phyloP scores from a whole-genome alignment of 352 stramenopile genomes.

The Phytophthora ohioensis region DNA sequence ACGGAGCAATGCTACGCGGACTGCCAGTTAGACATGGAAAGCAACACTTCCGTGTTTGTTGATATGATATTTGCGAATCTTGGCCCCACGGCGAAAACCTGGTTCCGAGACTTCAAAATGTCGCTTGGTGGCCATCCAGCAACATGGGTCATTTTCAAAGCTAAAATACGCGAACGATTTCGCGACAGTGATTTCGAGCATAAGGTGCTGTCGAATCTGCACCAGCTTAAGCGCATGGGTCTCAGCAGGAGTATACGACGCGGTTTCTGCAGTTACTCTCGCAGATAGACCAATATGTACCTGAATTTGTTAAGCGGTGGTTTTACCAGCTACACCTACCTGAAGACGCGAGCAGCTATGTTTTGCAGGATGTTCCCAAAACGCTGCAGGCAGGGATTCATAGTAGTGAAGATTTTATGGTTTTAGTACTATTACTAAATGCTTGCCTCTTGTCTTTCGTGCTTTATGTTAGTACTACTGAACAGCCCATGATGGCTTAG shows the following conservation, averaged over 20 bases:
- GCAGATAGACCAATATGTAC: constrained; percentile 7
- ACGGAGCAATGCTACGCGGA: not conserved
- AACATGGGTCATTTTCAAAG: constrained; percentile 9
- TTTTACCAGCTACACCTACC: not conserved
- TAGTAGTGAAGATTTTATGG: no score
- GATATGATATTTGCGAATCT: constrained; percentile 5
- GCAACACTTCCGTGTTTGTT: not conserved
- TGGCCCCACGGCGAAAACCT: constrained; percentile 2
- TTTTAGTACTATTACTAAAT: no score
- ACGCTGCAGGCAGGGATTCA: not conserved
- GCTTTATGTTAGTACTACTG: no score
- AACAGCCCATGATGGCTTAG: no score
- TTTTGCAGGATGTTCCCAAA: constrained; percentile 2
- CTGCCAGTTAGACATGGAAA: not conserved
- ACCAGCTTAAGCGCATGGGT: not conserved
- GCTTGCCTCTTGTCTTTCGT: no score
- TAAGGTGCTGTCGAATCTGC: constrained; percentile 4
- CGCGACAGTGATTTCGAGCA: constrained; percentile 11
- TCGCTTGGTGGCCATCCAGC: constrained; percentile 1
- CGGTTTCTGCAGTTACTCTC: constrained; percentile 8
- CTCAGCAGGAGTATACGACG: constrained; percentile 8
- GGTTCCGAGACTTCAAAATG: constrained; percentile 14
- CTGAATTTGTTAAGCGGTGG: constrained; percentile 5
- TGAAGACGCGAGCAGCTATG: not conserved
- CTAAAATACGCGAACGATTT: constrained; percentile 10